A percentile compares a stretch with the other conserved stretches of the same genome.
Conservation (phyloP, 2,329 filamentous ascomycete species). For the Chrysoporthe austroafricana region DNA sequence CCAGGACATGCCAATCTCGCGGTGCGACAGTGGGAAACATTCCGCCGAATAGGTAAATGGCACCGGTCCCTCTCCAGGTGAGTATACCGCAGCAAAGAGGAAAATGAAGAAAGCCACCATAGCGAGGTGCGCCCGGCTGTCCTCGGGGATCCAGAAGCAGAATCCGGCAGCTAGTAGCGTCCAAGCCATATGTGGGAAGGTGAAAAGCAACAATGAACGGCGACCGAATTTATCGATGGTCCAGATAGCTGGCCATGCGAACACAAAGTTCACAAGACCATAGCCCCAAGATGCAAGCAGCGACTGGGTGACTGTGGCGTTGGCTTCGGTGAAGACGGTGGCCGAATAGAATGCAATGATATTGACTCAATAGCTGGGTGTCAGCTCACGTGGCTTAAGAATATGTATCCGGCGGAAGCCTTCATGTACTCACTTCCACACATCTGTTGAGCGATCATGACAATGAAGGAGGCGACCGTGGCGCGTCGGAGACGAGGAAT, state of each 20-base stretch:
- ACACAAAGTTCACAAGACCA: conserved; percentile 48
- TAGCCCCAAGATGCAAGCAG: conserved; percentile 49
- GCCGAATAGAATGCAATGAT: conserved; percentile 45
- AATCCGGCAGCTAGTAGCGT: conserved; percentile 60
- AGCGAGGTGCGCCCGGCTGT: conserved; percentile 39
- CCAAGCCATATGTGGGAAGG: conserved; percentile 65
- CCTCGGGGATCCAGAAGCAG: conserved; percentile 49
- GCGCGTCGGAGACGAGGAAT: conserved; percentile 43
- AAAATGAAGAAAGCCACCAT: conserved; percentile 51
- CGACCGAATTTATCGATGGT: conserved; percentile 63
- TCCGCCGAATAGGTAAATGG: conserved; percentile 72
- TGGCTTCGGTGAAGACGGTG: conserved; percentile 49
- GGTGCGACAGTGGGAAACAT: conserved; percentile 71
- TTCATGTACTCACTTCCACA: conserved; percentile 32
- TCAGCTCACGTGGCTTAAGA: not conserved
- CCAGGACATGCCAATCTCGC: conserved; percentile 72
- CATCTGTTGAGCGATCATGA: conserved; percentile 45
- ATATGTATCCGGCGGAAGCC: too few relatives aligned
- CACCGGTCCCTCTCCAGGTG: conserved; percentile 62
- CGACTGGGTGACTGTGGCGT: conserved; percentile 42
- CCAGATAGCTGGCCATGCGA: conserved; percentile 39
- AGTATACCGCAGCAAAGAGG: conserved; percentile 36
- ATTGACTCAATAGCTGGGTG: not conserved
- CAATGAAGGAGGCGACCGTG: conserved; percentile 42
- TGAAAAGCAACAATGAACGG: conserved; percentile 63